Evolutionary conservation across 2,329 filamentous ascomycete genomes (phyloP).

Genomic region (Stromatinia cepivora): DNA sequence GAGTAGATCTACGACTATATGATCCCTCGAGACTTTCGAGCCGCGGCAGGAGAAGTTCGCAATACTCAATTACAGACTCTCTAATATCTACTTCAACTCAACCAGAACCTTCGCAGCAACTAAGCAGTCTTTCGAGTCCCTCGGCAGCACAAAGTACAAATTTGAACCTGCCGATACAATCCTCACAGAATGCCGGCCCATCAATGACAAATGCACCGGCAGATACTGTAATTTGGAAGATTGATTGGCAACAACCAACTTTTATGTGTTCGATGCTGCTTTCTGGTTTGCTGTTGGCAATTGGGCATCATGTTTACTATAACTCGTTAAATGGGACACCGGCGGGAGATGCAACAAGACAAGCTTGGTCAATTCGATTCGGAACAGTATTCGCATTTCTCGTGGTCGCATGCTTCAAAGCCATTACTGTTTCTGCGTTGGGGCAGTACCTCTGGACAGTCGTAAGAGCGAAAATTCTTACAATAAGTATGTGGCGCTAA

Average conservation of each 20-base stretch:
- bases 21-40: neutral
- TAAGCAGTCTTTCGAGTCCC: neutral
- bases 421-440: constrained; percentile 23
- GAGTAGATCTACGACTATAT: neutral
- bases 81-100: neutral
- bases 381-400: constrained; percentile 30
- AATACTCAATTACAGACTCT: neutral
- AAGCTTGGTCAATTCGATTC: constrained; percentile 27
- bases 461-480: constrained; percentile 24
- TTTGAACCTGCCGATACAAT: neutral
- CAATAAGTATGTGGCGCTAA: neutral
- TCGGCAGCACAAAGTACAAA: neutral
- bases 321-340: constrained; percentile 20
- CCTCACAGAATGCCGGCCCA: neutral
- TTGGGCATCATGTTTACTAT: constrained; percentile 30
- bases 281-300: neutral
- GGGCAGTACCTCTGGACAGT: constrained; percentile 31
- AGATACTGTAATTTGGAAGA: neutral
- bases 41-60: neutral
- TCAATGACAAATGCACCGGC: neutral
- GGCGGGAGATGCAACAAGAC: constrained; percentile 16
- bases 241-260: neutral
- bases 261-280: constrained; percentile 1
- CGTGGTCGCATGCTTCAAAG: constrained; percentile 22
- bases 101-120: neutral